Evolutionary conservation across 164 flowering plant species (phyloP), one percentile per base, ranked within the genome.

Genomic region (Stephania yunnanensis): DNA sequence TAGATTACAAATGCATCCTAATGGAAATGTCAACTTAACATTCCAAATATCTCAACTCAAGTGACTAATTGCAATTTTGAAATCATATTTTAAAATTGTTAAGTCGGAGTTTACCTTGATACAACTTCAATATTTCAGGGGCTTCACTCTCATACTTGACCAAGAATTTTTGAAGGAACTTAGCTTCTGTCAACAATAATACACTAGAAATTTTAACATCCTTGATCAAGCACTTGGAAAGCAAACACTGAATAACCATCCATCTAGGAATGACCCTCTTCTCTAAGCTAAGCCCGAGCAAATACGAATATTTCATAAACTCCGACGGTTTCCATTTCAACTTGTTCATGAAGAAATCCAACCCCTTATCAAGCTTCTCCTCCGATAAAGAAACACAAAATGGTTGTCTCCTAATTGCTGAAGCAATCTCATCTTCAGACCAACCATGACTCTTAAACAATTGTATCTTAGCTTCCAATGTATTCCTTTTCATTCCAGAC

Each of bases 331-430:
- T 53, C 72, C 46, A 31, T 15, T 70, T 46, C 72, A 70, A n/a
- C 9, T 70, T 70, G 72, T 70, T 70, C 52, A 70, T 70, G 53
- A 70, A 70, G n/a, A 70, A 70, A 8, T 70, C 46, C 52, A 70
- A 46, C 9, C 72, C 72, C 45, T 11, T 20, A 9, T 53, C 44
- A 45, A 70, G 22, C 29, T 70, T 70, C 30, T 70, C 46, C 72
- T 70, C 72, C 19, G 72, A 70, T 45, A 70, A 17, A 45, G 52
- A 17, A n/a, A 70, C 46, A 45, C 72, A 70, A 17, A 70, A 7
- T 3, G 72, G 72, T 25, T n/a, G 29, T 9, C 10, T 70, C 46
- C 53, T 70, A n/a, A 70, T 42, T 1, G 50, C 50, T 5, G 25
- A 70, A 70, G 2, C 2, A 44, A 70, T 70, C 20, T 70, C 72